A percentile compares a stretch with the other conserved stretches of the same genome.
These are phyloP conservation scores for Fagus crenata DNA, from an alignment of 306 rosid genomes.

Conservation along the genomic window DNA sequence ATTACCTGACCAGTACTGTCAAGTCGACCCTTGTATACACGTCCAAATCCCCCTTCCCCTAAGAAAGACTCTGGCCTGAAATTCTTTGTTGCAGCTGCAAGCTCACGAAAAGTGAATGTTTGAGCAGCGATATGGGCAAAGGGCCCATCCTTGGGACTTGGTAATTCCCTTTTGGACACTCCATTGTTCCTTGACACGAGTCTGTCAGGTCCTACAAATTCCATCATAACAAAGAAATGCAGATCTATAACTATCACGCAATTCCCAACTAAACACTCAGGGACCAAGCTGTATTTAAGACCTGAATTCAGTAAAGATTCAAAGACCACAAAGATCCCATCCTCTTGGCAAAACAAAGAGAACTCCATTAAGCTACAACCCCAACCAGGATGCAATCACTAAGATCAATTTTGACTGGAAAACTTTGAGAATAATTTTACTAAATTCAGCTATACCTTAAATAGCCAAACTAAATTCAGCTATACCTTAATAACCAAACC, in stretches of 20 bases:
- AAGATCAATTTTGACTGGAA: constrained; percentile 10
- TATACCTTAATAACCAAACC: not conserved
- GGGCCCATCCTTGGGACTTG: constrained; percentile 59
- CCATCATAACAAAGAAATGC: constrained; percentile 24
- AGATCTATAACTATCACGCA: constrained; percentile 27
- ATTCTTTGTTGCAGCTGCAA: constrained; percentile 72
- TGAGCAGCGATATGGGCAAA: constrained; percentile 78
- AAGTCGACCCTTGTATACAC: constrained; percentile 81
- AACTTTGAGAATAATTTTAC: constrained; percentile 4
- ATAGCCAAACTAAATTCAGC: constrained; percentile 23
- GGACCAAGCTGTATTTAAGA: not conserved
- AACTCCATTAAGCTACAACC: constrained; percentile 27
- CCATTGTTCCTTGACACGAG: constrained; percentile 62
- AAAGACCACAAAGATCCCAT: not conserved
- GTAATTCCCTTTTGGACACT: constrained; percentile 60
- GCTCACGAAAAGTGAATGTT: constrained; percentile 85
- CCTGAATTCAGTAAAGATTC: constrained; percentile 3
- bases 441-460: constrained; percentile 11
- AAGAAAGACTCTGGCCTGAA: constrained; percentile 77
- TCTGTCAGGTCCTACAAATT: constrained; percentile 61
- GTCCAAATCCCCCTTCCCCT: constrained; percentile 96
- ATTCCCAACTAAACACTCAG: not conserved
- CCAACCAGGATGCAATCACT: constrained; percentile 3
- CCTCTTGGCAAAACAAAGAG: constrained; percentile 1
- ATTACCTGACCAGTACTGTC: constrained; percentile 84